Evolutionary conservation across 345 rosid genomes (phyloP).

Genomic region (Camelina sativa): DNA sequence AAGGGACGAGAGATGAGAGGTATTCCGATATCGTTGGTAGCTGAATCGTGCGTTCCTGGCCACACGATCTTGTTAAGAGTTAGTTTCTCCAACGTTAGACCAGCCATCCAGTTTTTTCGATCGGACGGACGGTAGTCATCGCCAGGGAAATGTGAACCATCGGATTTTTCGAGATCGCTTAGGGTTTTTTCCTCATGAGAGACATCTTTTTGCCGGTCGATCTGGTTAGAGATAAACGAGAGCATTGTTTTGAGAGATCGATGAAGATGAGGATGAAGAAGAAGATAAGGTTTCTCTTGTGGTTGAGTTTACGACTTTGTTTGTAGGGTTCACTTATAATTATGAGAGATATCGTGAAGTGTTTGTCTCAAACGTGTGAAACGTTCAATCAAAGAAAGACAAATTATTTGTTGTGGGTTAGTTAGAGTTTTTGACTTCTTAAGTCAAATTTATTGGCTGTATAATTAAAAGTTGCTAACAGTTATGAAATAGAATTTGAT

Average conservation of each 20-base stretch:
- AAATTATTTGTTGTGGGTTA: constrained; percentile 21
- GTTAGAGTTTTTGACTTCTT: constrained; percentile 36
- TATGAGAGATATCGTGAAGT: no score
- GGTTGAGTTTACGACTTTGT: no score
- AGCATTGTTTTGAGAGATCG: constrained; percentile 55
- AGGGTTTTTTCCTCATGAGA: constrained; percentile 53
- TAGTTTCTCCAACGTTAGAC: constrained; percentile 53
- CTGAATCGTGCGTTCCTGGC: constrained; percentile 97
- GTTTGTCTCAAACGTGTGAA: no score
- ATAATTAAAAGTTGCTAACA: constrained; percentile 23
- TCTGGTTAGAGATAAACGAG: constrained; percentile 55
- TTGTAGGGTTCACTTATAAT: no score
- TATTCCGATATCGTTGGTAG: constrained; percentile 79
- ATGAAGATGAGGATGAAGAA: constrained; percentile 23
- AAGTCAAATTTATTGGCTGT: constrained; percentile 17
- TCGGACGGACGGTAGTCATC: constrained; percentile 65
- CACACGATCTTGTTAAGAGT: constrained; percentile 70
- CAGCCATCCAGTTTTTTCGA: constrained; percentile 82
- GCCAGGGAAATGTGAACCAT: constrained; percentile 65
- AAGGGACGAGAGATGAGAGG: constrained; percentile 66
- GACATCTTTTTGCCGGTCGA: constrained; percentile 53
- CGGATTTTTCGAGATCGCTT: constrained; percentile 50
- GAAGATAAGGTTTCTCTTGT: no score
- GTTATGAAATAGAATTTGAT: background rate
- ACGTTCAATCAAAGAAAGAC: constrained; percentile 37